phyloP scores from a whole-genome alignment of 129 eudicot species.

The Helichrysum umbraculigerum region DNA sequence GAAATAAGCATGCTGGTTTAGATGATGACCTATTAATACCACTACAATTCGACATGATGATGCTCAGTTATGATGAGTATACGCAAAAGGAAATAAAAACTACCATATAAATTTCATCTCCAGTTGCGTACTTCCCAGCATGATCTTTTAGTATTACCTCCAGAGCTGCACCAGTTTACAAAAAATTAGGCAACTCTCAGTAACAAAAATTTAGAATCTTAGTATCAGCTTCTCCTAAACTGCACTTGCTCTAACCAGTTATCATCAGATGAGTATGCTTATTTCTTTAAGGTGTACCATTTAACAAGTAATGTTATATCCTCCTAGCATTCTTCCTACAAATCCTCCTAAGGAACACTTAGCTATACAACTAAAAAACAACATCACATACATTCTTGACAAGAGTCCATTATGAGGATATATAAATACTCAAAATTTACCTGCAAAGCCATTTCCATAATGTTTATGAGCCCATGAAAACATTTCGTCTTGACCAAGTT shows the following conservation, averaged over 20 bases:
- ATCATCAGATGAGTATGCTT: too few species aligned
- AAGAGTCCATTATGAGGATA: not conserved
- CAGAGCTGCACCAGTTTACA: conserved; percentile 44
- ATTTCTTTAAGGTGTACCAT: too few species aligned
- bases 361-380: too few species aligned
- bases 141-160: conserved; percentile 57
- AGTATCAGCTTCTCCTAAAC: conserved; percentile 9
- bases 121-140: conserved; percentile 86
- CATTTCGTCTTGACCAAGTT: conserved; percentile 46
- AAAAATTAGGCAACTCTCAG: conserved; percentile 15
- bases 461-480: conserved; percentile 51
- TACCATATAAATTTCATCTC: conserved; percentile 80
- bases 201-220: not conserved
- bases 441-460: conserved; percentile 54
- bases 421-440: conserved; percentile 22
- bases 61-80: not conserved
- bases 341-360: too few species aligned
- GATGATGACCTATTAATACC: not conserved
- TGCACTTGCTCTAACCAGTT: too few species aligned
- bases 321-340: too few species aligned
- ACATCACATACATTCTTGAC: not conserved
- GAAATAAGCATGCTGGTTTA: not conserved
- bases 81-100: conserved; percentile 9
- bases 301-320: too few species aligned
- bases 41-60: not conserved